Evolutionary conservation across 148 eudicot species (phyloP).

Genomic region (Chenopodium suecicum): DNA sequence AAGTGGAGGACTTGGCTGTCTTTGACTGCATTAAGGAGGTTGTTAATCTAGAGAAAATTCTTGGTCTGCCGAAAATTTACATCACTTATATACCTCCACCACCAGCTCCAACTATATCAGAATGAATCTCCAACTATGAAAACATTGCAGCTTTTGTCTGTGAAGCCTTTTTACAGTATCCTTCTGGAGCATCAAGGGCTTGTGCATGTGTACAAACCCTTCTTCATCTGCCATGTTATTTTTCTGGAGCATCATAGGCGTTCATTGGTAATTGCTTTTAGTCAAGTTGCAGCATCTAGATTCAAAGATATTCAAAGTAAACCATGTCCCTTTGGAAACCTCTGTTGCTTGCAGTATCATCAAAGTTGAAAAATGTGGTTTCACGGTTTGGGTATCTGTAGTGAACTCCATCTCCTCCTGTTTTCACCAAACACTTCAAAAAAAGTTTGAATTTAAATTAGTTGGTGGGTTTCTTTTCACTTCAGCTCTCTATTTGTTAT

Average conservation of each 20-base stretch:
- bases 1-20: constrained; percentile 60
- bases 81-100: constrained; percentile 41
- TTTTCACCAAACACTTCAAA: constrained; percentile 39
- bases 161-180: constrained; percentile 64
- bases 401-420: constrained; percentile 40
- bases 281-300: constrained; percentile 55
- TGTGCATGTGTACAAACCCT: constrained; percentile 55
- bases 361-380: constrained; percentile 55
- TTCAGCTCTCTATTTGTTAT: neutral
- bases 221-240: constrained; percentile 48
- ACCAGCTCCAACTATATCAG: constrained; percentile 58
- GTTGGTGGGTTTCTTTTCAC: constrained; percentile 37
- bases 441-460: constrained; percentile 60
- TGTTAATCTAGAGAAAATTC: constrained; percentile 42
- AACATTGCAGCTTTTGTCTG: constrained; percentile 51
- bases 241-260: constrained; percentile 49
- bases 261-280: constrained; percentile 54
- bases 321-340: constrained; percentile 61
- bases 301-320: constrained; percentile 41
- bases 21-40: constrained; percentile 69
- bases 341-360: constrained; percentile 60
- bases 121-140: constrained; percentile 43
- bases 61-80: constrained; percentile 44
- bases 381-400: constrained; percentile 52
- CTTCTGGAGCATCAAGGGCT: constrained; percentile 65